Evolutionary conservation across 2,329 filamentous ascomycete species (phyloP).

Genomic region (Cryphonectria nitschkei): DNA sequence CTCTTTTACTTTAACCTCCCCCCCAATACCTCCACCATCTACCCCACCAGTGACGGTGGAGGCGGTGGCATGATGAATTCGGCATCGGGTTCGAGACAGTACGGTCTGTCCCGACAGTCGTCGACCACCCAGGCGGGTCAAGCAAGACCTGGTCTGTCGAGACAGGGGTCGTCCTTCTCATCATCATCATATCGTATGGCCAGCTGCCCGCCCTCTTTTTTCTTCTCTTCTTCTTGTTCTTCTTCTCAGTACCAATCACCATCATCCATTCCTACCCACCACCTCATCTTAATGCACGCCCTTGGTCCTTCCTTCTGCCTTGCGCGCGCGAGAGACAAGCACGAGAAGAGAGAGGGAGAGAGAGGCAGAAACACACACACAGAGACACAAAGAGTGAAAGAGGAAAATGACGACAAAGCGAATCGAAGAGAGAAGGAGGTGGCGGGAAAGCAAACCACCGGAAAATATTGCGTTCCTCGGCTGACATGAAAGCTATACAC

Average conservation of each 20-base stretch:
- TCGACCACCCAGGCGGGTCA: constrained; percentile 21
- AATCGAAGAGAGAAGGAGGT: not conserved
- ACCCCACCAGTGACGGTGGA: not conserved
- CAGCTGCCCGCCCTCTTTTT: constrained; percentile 30
- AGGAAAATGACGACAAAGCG: too few species aligned
- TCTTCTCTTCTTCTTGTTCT: not conserved
- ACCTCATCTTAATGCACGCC: not conserved
- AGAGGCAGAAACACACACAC: not conserved
- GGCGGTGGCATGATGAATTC: constrained; percentile 25
- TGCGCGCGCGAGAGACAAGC: not conserved
- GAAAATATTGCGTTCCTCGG: not conserved
- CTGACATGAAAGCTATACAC: constrained; percentile 41
- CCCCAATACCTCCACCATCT: constrained; percentile 1
- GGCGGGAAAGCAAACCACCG: too few species aligned
- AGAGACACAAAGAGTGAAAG: not conserved
- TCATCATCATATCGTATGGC: constrained; percentile 26
- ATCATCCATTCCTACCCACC: too few species aligned
- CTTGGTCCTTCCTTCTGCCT: not conserved
- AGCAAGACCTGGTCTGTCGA: constrained; percentile 24
- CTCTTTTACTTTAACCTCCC: not conserved
- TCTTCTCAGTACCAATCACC: not conserved
- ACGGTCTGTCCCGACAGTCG: constrained; percentile 28
- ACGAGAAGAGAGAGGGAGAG: too few species aligned
- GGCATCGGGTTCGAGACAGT: constrained; percentile 25
- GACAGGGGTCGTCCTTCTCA: constrained; percentile 28